Base-by-base conservation (phyloP, 495 filamentous ascomycete species). In the Tuber brumale region DNA sequence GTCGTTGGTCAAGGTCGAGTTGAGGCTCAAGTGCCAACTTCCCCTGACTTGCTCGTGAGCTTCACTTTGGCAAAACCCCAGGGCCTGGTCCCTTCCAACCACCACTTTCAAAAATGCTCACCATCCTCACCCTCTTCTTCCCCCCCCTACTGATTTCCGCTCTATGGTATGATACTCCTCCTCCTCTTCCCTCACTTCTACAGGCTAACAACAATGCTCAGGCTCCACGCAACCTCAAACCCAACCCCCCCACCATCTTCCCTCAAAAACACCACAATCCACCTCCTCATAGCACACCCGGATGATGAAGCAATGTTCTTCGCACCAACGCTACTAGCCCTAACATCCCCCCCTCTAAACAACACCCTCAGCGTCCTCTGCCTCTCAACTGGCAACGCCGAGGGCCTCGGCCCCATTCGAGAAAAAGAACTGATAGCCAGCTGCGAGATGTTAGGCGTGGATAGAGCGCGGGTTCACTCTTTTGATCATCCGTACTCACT, bases 221-320 rank as follows among this genome's bases (percentile, higher is more conserved):
- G 0, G 89, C 84, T 73, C 86, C 97, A 75, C 86, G 12, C n/a
- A 61, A 27, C n/a, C n/a, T 61, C 86, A 75, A 90, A 91, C 85
- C 39, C 43, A 14, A 12, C 19, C 72, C 21, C 72, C 39, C 39
- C 39, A 42, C 41, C 31, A 12, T 19, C 44, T 31, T 46, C 43
- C 19, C 35, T 46, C 72, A 94, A 96, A 86, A 88, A 92, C 77
- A 93, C 97, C 77, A 91, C 51, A 61, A 61, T 61, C 3, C 51
- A 92, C 81, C 88, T 99, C 42, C 86, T 99, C 51, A 98, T 99
- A 83, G 95, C 95, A 6, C 95, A 99, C 85, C 95, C 95, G 0
- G 95, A 99, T 84, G 95, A 99, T 77, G 95, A 99, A 86, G 96
- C 95, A 80, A 99, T 99, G 95, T 99, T 99, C 87, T 99, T 99